Base-by-base conservation (phyloP, 495 filamentous ascomycete species). In the Lasiosphaeria hispida region DNA sequence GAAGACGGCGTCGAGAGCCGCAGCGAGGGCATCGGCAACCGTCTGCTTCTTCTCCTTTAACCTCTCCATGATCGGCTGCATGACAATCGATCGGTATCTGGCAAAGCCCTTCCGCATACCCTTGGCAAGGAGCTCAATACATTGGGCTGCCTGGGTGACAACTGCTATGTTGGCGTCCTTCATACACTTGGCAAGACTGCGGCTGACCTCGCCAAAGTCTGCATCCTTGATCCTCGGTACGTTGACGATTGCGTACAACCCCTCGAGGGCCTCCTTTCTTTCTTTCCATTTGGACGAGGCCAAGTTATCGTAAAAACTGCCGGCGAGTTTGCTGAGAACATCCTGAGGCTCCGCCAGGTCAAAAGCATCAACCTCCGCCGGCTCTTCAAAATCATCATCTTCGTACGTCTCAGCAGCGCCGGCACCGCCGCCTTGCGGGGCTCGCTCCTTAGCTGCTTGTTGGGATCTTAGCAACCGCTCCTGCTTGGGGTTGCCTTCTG, bases 131-230 rank as follows among this genome's bases (percentile, higher is more conserved):
- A 89, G 76, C 61, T 97, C 93, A 38, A 96, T 87, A 70, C 94
- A 97, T 67, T 97, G 94, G 14, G 92, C 93, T 9, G 95, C 94
- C 45, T 91, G 86, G 1, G 89, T 93, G 34, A 96, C 95, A 42
- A 97, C 94, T 7, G 90, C 89, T 65, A 99, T 87, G 66, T 99
- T 99, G 48, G 95, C 94, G 67, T 99, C 95, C 70, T 97, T 97
- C 93, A 97, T 97, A 63, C 83, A 90, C 69, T 97, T 97, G 30
- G 94, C 94, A 43, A 97, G 75, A 5, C 80, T 83, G 43, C 86
- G 82, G 42, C 89, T 83, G 65, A 96, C 85, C 59, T 97, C 92
- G 70, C 87, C 83, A 61, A 88, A 99, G 40, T 87, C 87, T 3
- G 83, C 92, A 57, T 97, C 94, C 71, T 96, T 92, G 69, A 99